A percentile compares a stretch with the other conserved stretches of the same genome.
These are phyloP conservation scores for Chlamydomonas incerta DNA, from an alignment of 139 green algal genomes.

Conservation along the genomic window DNA sequence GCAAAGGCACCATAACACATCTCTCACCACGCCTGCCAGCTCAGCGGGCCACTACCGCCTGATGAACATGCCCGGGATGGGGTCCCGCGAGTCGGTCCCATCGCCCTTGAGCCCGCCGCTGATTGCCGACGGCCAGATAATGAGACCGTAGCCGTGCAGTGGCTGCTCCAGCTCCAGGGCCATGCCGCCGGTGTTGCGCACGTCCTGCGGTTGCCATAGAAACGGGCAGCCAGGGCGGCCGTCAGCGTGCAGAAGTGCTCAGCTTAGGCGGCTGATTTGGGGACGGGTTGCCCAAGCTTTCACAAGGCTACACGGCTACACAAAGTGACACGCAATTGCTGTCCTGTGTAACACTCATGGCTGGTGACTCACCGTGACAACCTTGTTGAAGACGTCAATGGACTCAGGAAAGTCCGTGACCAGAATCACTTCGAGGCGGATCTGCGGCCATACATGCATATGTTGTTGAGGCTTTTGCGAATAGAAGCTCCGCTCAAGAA, in stretches of 20 bases:
- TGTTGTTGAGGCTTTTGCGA: too few species aligned
- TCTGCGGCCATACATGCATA: background rate
- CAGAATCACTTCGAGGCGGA: slow-evolving; percentile 6
- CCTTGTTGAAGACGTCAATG: slow-evolving; percentile 15
- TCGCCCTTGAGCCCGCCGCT: background rate
- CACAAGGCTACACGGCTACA: background rate
- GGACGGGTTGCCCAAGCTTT: background rate
- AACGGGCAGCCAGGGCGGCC: background rate
- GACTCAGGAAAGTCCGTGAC: slow-evolving; percentile 30
- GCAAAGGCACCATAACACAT: too few species aligned
- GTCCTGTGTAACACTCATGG: too few species aligned
- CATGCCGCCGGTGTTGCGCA: background rate
- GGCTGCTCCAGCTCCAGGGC: slow-evolving; percentile 26
- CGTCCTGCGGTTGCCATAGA: background rate
- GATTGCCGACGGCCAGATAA: slow-evolving; percentile 21
- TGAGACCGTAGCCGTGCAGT: background rate
- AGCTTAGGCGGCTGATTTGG: background rate
- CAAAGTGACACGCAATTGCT: too few species aligned
- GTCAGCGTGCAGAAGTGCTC: background rate
- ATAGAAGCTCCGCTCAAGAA: too few species aligned
- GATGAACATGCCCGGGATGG: slow-evolving; percentile 24
- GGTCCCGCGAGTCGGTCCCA: slow-evolving; percentile 3
- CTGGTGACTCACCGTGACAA: slow-evolving; percentile 8
- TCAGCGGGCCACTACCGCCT: background rate
- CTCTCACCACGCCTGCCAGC: too few species aligned